Base-by-base conservation (phyloP, 352 stramenopile species). In the Paralagenidium karlingii region DNA sequence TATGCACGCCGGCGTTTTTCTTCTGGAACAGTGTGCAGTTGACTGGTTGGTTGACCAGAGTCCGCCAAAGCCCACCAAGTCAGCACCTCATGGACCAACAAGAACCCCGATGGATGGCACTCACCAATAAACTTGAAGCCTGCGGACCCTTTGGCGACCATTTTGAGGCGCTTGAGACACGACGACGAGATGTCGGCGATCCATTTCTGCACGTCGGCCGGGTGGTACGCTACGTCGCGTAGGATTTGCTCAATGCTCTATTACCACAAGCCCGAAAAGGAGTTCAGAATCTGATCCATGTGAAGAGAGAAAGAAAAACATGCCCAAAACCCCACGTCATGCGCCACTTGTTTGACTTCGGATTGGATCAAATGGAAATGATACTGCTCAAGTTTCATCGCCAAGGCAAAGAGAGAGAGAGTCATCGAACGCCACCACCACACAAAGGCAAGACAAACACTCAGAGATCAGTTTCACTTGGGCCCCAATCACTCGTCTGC, bases 1-100 rank as follows among this genome's bases (percentile, higher is more conserved):
- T 87, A 58, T 93, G 79, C 45, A 70, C 87, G 31, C 79, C 76
- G 10, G 76, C 70, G 43, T 93, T 93, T 16, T 76, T 63, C 69
- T 93, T 93, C 51, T 93, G 79, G n/a, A 93, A 53, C 40, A 93
- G 73, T 32, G 75, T 77, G 54, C 73, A 84, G 55, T 93, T 85
- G 21, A 89, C 79, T 90, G 58, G 16, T 19, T 3, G 40, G n/a
- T n/a, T n/a, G 28, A 13, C 30, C 37, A 37, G 5, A 33, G 2
- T 40, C 11, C 21, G 2, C 31, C 28, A n/a, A 24, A 12, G 27
- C 40, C 31, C 7, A 34, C 18, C 24, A 40, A 43, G 9, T 36
- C 18, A 42, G 15, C 27, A 24, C 21, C 11, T 24, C 13, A 19
- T 15, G 16, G 30, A 43, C 30, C 38, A 90, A 73, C 76, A 16